Evolutionary conservation across 148 eudicot species (phyloP).

Genomic region (Chenopodium quinoa): DNA sequence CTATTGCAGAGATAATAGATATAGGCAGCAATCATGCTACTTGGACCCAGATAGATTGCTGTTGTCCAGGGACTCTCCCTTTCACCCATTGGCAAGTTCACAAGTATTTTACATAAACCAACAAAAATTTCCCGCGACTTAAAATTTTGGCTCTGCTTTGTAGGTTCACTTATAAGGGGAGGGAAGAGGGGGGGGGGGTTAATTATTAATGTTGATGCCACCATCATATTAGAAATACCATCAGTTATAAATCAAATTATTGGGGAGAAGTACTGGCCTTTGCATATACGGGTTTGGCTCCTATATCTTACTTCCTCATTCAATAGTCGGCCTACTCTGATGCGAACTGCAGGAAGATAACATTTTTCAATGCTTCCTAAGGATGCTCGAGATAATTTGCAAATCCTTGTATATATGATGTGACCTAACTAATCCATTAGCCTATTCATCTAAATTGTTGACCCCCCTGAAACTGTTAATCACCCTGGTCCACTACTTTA

Average conservation of each 20-base stretch:
- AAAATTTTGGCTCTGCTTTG: neutral
- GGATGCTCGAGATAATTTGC: neutral
- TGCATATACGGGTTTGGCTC: too few species aligned
- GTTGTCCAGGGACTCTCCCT: neutral
- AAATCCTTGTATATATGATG: neutral
- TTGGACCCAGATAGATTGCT: neutral
- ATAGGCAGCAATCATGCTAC: neutral
- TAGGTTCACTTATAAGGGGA: neutral
- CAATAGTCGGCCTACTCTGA: too few species aligned
- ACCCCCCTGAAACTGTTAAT: neutral
- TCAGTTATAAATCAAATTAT: neutral
- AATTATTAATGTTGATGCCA: neutral
- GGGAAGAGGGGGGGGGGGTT: too few species aligned
- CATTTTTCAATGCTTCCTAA: neutral
- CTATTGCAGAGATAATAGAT: neutral
- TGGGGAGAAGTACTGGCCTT: neutral
- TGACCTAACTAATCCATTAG: neutral
- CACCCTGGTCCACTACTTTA: neutral
- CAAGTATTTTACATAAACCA: neutral
- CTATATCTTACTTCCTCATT: too few species aligned
- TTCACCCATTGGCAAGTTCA: neutral
- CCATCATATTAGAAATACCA: neutral
- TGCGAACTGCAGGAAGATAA: neutral
- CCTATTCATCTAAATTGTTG: neutral
- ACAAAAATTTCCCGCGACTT: neutral